phyloP scores from a whole-genome alignment of 805 yeast species.

The Kregervanrija fluxuum region DNA sequence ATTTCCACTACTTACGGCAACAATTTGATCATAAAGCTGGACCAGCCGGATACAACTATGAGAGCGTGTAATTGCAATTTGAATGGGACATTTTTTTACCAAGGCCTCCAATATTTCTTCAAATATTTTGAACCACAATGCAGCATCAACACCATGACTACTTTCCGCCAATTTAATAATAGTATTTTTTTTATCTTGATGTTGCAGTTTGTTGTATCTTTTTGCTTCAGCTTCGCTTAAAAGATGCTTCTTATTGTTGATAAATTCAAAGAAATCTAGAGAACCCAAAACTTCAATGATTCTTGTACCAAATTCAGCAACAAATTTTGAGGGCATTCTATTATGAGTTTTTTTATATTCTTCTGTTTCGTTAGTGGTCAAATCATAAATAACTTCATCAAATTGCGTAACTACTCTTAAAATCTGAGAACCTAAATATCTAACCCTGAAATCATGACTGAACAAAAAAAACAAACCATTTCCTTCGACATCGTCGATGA shows the following conservation, averaged over 20 bases:
- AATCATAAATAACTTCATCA: conserved; percentile 70
- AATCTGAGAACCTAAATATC: conserved; percentile 71
- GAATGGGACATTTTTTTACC: conserved; percentile 80
- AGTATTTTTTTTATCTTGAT: conserved; percentile 53
- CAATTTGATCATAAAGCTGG: conserved; percentile 68
- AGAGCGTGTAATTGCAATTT: conserved; percentile 88
- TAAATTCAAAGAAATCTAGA: conserved; percentile 57
- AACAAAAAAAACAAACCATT: conserved; percentile 88
- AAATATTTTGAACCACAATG: conserved; percentile 88
- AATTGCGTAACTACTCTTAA: conserved; percentile 75
- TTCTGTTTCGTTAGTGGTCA: conserved; percentile 18
- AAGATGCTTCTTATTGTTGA: conserved; percentile 42
- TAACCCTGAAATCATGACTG: conserved; percentile 71
- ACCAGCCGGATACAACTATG: conserved; percentile 84
- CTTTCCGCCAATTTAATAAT: conserved; percentile 79
- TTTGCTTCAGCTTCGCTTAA: conserved; percentile 73
- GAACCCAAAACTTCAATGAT: conserved; percentile 70
- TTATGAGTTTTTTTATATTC: conserved; percentile 34
- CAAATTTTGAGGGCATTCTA: conserved; percentile 60
- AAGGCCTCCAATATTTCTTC: conserved; percentile 68
- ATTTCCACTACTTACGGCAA: conserved; percentile 43
- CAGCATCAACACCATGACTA: conserved; percentile 91
- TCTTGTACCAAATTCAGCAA: conserved; percentile 71
- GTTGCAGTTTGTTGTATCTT: conserved; percentile 55
- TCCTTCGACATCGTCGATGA: conserved; percentile 93